Percentiles rank a stretch among this genome's conserved stretches.
These are phyloP conservation scores for Trichoderma hamatum DNA, from an alignment of 2,329 filamentous ascomycete genomes.

Conservation along the genomic window DNA sequence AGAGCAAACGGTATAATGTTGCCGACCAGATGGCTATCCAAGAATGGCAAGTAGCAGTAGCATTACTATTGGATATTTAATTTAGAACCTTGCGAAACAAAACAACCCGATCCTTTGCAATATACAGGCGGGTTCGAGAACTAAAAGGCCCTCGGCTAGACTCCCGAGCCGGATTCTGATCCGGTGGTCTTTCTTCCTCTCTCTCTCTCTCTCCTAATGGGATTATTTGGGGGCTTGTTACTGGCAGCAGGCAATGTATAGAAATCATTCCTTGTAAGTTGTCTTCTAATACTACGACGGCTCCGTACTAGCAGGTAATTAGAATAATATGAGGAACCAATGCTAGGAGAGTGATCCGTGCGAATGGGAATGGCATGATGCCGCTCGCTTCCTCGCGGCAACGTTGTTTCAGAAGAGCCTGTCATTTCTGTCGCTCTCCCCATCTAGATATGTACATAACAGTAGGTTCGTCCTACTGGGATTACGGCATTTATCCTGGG, in stretches of 20 bases:
- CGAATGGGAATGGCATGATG: slow-evolving; percentile 3
- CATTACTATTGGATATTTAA: not conserved
- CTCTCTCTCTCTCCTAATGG: not conserved
- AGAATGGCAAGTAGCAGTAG: not conserved
- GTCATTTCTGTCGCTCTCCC: not conserved
- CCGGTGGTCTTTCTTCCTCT: not conserved
- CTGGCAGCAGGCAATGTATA: too few relatives aligned
- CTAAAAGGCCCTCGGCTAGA: not conserved
- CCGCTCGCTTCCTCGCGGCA: slow-evolving; percentile 4
- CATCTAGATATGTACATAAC: not conserved
- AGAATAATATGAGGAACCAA: not conserved
- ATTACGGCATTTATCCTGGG: slow-evolving; percentile 6
- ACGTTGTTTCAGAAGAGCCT: slow-evolving; percentile 11
- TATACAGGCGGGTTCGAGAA: not conserved
- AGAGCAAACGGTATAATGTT: not conserved
- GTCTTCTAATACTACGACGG: too few relatives aligned
- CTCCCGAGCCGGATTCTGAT: not conserved
- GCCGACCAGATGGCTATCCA: not conserved
- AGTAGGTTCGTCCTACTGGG: not conserved
- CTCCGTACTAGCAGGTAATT: not conserved
- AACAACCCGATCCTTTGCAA: not conserved
- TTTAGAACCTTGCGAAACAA: not conserved
- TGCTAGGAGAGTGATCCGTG: slow-evolving; percentile 5
- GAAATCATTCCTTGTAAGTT: too few relatives aligned
- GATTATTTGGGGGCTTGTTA: not conserved